Evolutionary conservation across 2,329 filamentous ascomycete species (phyloP), one percentile per base, ranked within the genome.

Genomic region (Colletotrichum sublineola): DNA sequence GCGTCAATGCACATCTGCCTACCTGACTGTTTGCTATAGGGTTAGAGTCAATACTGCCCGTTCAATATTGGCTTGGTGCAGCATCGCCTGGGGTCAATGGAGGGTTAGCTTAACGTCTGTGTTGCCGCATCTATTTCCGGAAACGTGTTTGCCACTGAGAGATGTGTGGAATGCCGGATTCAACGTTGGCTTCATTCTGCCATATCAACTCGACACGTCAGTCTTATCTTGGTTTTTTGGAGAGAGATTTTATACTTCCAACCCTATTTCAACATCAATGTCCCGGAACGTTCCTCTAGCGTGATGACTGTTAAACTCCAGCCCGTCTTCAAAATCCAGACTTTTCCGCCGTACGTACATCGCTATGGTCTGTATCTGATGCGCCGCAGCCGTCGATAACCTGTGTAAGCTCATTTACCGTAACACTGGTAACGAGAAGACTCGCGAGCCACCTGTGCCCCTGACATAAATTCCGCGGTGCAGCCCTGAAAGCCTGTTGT

Each of bases 221-320:
- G 70, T 70, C 24, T 62, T 70, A 56, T 66, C 48, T 62, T 36
- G 9, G 15, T 46, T 50, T 65, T 9, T n/a, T 3, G 8, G 7
- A n/a, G 2, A 36, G 33, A 40, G 9, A 4, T 24, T 11, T 48
- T n/a, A 67, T 71, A 63, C 50, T 60, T 67, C 55, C 24, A 70
- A 73, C 70, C 65, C 36, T 73, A 73, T 60, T 74, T 73, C 57
- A 57, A 74, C 73, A 70, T 68, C 66, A 18, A 5, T 20, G n/a
- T 36, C 50, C 11, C 9, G 24, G 40, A 12, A 9, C n/a, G 9
- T 15, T 58, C 2, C 24, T 38, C 29, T 20, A 36, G 18, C 36
- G 31, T 52, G 31, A 29, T 29, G 14, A 31, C 38, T 5, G 53
- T 38, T 42, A 46, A 18, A 24, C 36, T 18, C 6, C n/a, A 12